These are phyloP conservation scores for Metarhizium robertsii DNA, from an alignment of 2,329 filamentous ascomycete genomes.

Conservation along the genomic window DNA sequence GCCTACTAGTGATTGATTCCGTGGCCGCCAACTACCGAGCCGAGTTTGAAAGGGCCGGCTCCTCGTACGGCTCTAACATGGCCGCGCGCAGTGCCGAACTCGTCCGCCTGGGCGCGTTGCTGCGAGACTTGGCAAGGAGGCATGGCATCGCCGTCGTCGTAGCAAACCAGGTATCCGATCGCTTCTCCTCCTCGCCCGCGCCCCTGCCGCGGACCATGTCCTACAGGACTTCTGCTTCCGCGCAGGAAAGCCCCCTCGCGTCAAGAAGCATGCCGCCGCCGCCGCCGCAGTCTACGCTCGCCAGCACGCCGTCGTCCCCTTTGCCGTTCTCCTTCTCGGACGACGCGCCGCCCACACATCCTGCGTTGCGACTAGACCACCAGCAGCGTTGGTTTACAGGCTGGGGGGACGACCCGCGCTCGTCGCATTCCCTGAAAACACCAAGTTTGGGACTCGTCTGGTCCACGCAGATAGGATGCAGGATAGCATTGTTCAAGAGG, in stretches of 20 bases:
- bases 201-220: neutral
- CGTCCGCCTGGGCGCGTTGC: conserved; percentile 61
- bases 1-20: conserved; percentile 80
- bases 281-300: conserved; percentile 12
- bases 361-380: conserved; percentile 67
- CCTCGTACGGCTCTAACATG: conserved; percentile 45
- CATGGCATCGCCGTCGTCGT: conserved; percentile 79
- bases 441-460: conserved; percentile 82
- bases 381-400: conserved; percentile 94
- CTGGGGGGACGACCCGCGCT: conserved; percentile 66
- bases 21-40: conserved; percentile 93
- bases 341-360: conserved; percentile 23
- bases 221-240: neutral
- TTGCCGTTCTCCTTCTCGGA: conserved; percentile 23
- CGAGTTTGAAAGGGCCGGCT: conserved; percentile 61
- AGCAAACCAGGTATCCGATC: conserved; percentile 90
- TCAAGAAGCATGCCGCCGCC: conserved; percentile 29
- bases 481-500: conserved; percentile 71
- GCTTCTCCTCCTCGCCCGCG: conserved; percentile 43
- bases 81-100: conserved; percentile 70
- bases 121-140: conserved; percentile 66
- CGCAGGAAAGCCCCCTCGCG: conserved; percentile 42
- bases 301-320: conserved; percentile 30
- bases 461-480: conserved; percentile 78
- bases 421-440: conserved; percentile 55